Evolutionary conservation across 1,284 basidiomycete genomes (phyloP), one percentile per base, ranked within the genome.

Genomic region (Ganoderma boninense): DNA sequence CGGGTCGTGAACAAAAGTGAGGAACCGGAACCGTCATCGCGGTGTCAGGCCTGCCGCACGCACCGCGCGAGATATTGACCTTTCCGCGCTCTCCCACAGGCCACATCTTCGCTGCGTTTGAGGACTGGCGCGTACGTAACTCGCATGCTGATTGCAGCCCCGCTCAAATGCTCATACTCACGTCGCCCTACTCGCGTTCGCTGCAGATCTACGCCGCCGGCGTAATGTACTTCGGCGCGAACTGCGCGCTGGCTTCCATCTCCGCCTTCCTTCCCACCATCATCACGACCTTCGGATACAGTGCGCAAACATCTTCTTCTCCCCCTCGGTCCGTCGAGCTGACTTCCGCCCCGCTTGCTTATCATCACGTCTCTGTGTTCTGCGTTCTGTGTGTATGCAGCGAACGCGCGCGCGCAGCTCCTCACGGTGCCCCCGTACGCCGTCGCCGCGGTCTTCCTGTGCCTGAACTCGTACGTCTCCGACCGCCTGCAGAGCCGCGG

Each of bases 231-330:
- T 94, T 94, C 72, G 93, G 92, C 35, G 84, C 94, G 70, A 97
- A 97, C 79, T 88, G 91, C 66, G 91, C 92, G 1, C 84, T 96
- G 2, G 92, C 93, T 11, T 92, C 91, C 2, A 91, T 94, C 59
- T 91, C 91, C 2, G 95, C 94, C 0, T 97, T 96, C 82, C 82
- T 96, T 32, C 95, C 95, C 0, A 96, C 95, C 0, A 95, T 96
- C 76, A 89, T 95, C 71, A 87, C 86, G 65, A 92, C 90, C 0
- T 89, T 94, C 75, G 91, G 90, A 18, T 88, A 86, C 77, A 87
- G 87, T 87, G 73, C 43, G 65, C 68, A 6, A 38, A 7, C 29
- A 23, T 11, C 23, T 10, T 6, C n/a, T 18, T 10, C 38, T 44
- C 57, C 52, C 26, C 14, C 23, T 32, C 26, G 4, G 32, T 65